Percentiles rank a stretch among this genome's conserved stretches.
Evolutionary conservation across 257 asterid species (phyloP).

Genomic region (Fraxinus anomala): DNA sequence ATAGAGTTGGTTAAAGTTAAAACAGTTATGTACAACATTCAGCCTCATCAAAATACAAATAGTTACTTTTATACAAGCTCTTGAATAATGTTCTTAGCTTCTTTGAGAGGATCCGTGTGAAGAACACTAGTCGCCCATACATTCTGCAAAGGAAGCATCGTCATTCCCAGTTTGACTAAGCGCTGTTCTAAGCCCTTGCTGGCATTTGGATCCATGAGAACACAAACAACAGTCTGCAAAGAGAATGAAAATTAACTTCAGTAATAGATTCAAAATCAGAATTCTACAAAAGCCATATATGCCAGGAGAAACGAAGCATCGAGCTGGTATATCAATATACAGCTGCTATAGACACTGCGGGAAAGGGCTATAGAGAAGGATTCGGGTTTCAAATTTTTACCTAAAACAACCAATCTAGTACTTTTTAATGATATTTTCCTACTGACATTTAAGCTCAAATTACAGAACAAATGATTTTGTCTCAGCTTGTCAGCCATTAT

Average conservation of each 20-base stretch:
- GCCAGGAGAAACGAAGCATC: neutral
- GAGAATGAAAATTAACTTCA: neutral
- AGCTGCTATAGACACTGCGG: neutral
- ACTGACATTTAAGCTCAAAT: neutral
- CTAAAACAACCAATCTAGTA: neutral
- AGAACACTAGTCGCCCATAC: slow-evolving; percentile 54
- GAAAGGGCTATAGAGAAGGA: neutral
- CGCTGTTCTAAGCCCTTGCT: slow-evolving; percentile 37
- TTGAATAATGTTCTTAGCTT: slow-evolving; percentile 57
- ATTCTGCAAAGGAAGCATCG: slow-evolving; percentile 53
- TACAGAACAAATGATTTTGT: neutral
- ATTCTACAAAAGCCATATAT: neutral
- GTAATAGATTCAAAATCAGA: neutral
- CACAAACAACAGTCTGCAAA: slow-evolving; percentile 57
- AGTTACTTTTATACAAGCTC: slow-evolving; percentile 32
- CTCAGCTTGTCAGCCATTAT: neutral
- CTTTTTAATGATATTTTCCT: neutral
- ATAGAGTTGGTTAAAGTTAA: neutral
- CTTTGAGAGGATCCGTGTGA: slow-evolving; percentile 50
- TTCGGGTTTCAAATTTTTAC: neutral
- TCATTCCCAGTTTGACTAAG: slow-evolving; percentile 39
- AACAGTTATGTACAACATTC: neutral
- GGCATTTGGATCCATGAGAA: slow-evolving; percentile 48
- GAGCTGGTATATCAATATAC: neutral
- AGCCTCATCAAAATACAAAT: neutral